phyloP scores from a whole-genome alignment of 331 rosid genomes.

The Spiraea crenata region DNA sequence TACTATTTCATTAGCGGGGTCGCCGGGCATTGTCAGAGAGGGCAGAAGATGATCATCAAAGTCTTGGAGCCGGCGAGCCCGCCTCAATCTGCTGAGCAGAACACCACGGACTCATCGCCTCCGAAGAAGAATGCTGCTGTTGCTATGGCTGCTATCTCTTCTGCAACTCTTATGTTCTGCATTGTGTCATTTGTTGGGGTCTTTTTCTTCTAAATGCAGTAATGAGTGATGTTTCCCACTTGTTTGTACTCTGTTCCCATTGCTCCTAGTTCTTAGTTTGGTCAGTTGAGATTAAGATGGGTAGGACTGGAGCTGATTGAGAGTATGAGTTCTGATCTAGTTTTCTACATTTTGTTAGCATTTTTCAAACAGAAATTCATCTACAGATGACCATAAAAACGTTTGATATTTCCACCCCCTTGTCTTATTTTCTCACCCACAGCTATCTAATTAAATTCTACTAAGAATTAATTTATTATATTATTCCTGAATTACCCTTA shows the following conservation, averaged over 20 bases:
- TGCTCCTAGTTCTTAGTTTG: background rate
- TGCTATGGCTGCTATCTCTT: conserved; percentile 15
- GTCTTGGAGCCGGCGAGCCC: conserved; percentile 51
- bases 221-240: background rate
- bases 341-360: no score
- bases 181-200: conserved; percentile 22
- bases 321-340: background rate
- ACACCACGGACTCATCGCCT: background rate
- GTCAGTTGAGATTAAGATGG: background rate
- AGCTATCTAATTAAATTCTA: no score
- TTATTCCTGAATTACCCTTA: no score
- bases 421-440: no score
- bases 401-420: no score
- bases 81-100: conserved; percentile 30
- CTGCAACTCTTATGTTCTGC: conserved; percentile 21
- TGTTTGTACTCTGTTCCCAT: background rate
- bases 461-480: no score
- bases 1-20: conserved; percentile 92
- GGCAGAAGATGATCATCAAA: conserved; percentile 69
- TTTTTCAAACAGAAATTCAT: no score
- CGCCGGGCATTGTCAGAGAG: conserved; percentile 69
- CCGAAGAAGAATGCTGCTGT: conserved; percentile 18
- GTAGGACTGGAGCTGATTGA: background rate
- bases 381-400: no score
- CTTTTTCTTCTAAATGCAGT: conserved; percentile 29